Conservation (phyloP, 2,329 filamentous ascomycete genomes). For the Aspergillus arachidicola region DNA sequence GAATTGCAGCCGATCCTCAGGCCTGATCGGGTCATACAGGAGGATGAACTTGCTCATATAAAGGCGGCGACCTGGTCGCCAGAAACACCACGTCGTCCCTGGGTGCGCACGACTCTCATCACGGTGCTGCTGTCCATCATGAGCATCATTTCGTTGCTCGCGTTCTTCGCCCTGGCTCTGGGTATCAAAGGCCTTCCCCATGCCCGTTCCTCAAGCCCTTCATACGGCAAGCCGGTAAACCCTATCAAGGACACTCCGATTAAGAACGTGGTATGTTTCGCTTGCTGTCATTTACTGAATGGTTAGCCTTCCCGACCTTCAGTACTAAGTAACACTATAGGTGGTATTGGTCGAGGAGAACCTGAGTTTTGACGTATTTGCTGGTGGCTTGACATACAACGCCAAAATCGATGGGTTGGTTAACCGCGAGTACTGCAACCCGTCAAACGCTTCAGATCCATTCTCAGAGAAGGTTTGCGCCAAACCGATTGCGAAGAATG, state of each 20-base stretch:
- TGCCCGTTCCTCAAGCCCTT: background rate
- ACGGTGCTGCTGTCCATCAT: conserved; percentile 11
- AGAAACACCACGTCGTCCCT: background rate
- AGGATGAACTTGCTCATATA: background rate
- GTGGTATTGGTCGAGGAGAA: conserved; percentile 51
- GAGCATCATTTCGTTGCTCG: conserved; percentile 12
- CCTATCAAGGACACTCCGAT: conserved; percentile 35
- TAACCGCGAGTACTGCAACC: conserved; percentile 42
- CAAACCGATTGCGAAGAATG: conserved; percentile 38
- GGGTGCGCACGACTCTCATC: background rate
- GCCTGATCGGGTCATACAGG: background rate
- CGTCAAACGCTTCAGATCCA: conserved; percentile 33
- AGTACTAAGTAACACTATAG: background rate
- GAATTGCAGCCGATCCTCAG: background rate
- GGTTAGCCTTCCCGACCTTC: background rate
- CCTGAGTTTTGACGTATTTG: conserved; percentile 45
- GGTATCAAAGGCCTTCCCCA: conserved; percentile 14
- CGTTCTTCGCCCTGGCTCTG: conserved; percentile 16
- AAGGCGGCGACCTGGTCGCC: background rate
- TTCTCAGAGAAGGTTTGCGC: conserved; percentile 39
- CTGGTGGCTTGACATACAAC: conserved; percentile 44
- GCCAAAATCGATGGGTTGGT: conserved; percentile 38
- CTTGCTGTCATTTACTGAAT: background rate
- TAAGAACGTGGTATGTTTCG: conserved; percentile 44
- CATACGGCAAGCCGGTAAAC: background rate